Percentiles rank a stretch among this genome's conserved stretches.
Evolutionary conservation across 495 filamentous ascomycete genomes (phyloP).

Genomic region (Tuber microsphaerosporum): DNA sequence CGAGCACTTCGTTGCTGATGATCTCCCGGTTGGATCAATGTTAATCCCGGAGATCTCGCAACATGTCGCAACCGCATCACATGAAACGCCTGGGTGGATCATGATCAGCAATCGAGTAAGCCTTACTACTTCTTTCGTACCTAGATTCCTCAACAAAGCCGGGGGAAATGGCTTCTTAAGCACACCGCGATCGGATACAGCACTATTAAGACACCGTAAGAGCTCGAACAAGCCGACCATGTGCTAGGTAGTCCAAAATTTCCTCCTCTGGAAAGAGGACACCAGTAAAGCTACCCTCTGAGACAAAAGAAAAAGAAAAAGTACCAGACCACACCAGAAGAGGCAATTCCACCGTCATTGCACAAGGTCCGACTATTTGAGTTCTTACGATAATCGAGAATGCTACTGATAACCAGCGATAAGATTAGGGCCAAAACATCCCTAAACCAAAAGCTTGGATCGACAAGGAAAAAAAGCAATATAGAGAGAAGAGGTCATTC

Average conservation of each 20-base stretch:
- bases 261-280: not conserved
- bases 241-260: not conserved
- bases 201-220: not conserved
- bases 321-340: not conserved
- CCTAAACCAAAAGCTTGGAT: not conserved
- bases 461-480: not conserved
- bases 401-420: not conserved
- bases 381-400: not conserved
- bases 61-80: constrained; percentile 4
- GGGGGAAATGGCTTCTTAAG: not conserved
- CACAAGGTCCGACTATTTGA: not conserved
- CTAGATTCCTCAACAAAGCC: constrained; percentile 1
- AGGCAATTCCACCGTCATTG: not conserved
- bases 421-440: not conserved
- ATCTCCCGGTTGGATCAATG: constrained; percentile 5
- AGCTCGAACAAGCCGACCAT: not conserved
- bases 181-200: not conserved
- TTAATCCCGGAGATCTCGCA: constrained; percentile 2
- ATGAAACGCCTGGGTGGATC: constrained; percentile 2
- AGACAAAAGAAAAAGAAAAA: not conserved
- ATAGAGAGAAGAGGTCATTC: not conserved
- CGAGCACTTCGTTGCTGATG: not conserved
- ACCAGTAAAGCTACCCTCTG: too few species aligned
- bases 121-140: not conserved
- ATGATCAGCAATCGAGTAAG: not conserved